A percentile compares a stretch with the other conserved stretches of the same genome.
Conservation (phyloP, 345 rosid genomes). For the Citrus sp. region DNA sequence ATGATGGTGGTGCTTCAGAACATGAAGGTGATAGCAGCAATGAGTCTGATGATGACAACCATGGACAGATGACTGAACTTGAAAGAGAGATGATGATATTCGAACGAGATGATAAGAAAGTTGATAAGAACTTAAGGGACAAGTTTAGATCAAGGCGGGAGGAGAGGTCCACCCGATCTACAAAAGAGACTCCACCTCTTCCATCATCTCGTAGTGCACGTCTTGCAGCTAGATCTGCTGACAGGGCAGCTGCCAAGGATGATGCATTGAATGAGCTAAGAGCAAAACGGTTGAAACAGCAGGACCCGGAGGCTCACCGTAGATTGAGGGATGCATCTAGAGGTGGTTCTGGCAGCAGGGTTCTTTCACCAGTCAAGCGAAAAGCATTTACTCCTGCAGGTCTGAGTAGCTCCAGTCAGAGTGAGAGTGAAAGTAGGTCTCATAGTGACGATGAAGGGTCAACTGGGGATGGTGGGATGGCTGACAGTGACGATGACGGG, state of each 20-base stretch:
- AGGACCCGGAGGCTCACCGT: slow-evolving; percentile 82
- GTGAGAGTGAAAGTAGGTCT: slow-evolving; percentile 81
- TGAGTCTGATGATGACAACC: slow-evolving; percentile 87
- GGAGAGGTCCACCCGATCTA: slow-evolving; percentile 55
- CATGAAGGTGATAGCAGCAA: slow-evolving; percentile 73
- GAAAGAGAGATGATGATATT: slow-evolving; percentile 89
- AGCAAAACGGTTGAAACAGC: slow-evolving; percentile 91
- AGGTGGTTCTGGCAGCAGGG: slow-evolving; percentile 56
- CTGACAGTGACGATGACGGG: slow-evolving; percentile 90
- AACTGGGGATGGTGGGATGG: slow-evolving; percentile 77
- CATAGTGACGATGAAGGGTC: slow-evolving; percentile 89
- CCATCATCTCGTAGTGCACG: slow-evolving; percentile 69
- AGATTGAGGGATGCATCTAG: slow-evolving; percentile 75
- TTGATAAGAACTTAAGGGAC: slow-evolving; percentile 82
- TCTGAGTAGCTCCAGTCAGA: slow-evolving; percentile 82
- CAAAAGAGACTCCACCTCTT: slow-evolving; percentile 64
- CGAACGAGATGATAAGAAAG: slow-evolving; percentile 88
- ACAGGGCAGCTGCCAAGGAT: slow-evolving; percentile 91
- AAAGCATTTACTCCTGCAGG: slow-evolving; percentile 57
- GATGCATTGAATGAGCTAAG: slow-evolving; percentile 85
- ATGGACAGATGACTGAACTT: slow-evolving; percentile 80
- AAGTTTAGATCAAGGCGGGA: slow-evolving; percentile 75
- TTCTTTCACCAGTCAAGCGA: slow-evolving; percentile 64
- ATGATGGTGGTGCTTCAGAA: slow-evolving; percentile 53
- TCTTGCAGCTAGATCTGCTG: slow-evolving; percentile 87